phyloP scores from a whole-genome alignment of 192 early-diverging fungal species.

The Chytriomyces hyalinus region DNA sequence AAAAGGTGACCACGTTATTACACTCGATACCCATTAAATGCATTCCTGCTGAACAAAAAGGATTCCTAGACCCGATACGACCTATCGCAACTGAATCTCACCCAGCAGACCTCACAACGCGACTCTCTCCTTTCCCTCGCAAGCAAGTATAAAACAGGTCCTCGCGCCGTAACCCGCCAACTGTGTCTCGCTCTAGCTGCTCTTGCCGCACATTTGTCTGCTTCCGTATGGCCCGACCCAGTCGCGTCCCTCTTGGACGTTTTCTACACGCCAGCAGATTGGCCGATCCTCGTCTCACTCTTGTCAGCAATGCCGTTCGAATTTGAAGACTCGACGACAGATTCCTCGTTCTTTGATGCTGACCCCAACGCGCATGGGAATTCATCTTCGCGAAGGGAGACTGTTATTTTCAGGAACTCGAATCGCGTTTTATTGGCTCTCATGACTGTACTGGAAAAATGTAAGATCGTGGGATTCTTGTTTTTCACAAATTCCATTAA shows the following conservation, averaged over 20 bases:
- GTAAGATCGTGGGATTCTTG: background rate
- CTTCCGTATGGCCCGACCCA: constrained; percentile 75
- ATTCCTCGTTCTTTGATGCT: background rate
- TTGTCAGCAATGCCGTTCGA: constrained; percentile 89
- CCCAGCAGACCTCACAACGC: constrained; percentile 64
- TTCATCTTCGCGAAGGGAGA: background rate
- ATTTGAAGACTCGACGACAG: constrained; percentile 41
- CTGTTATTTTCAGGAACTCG: constrained; percentile 3
- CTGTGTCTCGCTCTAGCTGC: constrained; percentile 84
- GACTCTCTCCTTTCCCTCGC: constrained; percentile 80
- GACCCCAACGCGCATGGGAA: background rate
- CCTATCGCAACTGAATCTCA: constrained; percentile 71
- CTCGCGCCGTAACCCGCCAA: constrained; percentile 75
- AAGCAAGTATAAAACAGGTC: constrained; percentile 54
- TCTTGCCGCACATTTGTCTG: constrained; percentile 75
- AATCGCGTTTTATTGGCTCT: constrained; percentile 68
- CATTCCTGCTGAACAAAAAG: background rate
- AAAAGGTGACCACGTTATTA: constrained; percentile 66
- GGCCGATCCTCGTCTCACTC: constrained; percentile 77
- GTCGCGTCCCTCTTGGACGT: constrained; percentile 74
- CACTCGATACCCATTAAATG: background rate
- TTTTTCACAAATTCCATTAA: no score
- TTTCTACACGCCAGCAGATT: constrained; percentile 62
- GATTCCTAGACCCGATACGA: constrained; percentile 74
- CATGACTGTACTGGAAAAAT: constrained; percentile 18